These are phyloP conservation scores for Pythium oligandrum DNA, from an alignment of 352 stramenopile species.

Conservation along the genomic window DNA sequence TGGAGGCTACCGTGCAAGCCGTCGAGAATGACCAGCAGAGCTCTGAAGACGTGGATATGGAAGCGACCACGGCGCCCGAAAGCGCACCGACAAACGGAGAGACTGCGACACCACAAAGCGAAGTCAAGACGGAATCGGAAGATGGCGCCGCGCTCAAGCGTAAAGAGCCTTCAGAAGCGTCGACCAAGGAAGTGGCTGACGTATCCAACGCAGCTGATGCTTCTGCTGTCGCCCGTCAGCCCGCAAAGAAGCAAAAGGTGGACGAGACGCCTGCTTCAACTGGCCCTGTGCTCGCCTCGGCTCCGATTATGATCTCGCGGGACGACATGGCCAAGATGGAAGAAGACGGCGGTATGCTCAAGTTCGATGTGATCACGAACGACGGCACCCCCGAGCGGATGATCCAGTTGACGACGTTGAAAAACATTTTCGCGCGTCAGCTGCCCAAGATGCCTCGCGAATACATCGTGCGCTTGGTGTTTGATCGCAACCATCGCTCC, in stretches of 20 bases:
- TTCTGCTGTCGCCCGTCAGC: constrained; percentile 2
- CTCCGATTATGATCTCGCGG: constrained; percentile 64
- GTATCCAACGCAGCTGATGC: background rate
- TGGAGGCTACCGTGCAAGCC: no score
- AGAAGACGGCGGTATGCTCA: constrained; percentile 70
- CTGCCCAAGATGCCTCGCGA: constrained; percentile 99
- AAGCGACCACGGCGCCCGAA: background rate
- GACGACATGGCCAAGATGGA: constrained; percentile 88
- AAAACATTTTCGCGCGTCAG: constrained; percentile 98
- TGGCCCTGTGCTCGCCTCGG: constrained; percentile 4
- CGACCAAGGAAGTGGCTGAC: background rate
- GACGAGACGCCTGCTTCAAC: constrained; percentile 9
- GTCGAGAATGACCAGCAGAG: no score
- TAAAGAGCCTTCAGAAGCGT: constrained; percentile 13
- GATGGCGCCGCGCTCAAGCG: constrained; percentile 17
- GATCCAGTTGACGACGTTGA: constrained; percentile 93
- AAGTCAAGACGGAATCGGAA: constrained; percentile 6
- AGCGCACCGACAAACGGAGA: no score
- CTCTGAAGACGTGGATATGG: background rate
- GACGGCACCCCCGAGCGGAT: constrained; percentile 85
- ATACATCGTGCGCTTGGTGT: constrained; percentile 99
- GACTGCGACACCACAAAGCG: no score
- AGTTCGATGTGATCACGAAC: constrained; percentile 90
- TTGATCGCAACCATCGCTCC: constrained; percentile 94
- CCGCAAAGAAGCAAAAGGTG: constrained; percentile 40